Evolutionary conservation across 2,329 filamentous ascomycete species (phyloP), one percentile per base, ranked within the genome.

Genomic region (Eutypa lata): DNA sequence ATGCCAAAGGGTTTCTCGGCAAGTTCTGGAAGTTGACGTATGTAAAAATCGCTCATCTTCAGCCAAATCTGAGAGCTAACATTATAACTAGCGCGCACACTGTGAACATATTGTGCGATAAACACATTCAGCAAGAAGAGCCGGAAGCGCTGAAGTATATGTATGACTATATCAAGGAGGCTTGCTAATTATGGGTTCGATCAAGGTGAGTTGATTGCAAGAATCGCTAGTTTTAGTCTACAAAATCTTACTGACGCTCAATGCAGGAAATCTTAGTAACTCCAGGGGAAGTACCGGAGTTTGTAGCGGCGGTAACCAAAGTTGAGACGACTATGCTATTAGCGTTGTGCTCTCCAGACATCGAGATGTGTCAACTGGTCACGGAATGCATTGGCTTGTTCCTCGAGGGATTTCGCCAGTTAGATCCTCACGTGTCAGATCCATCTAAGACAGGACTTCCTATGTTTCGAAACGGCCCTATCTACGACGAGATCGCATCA

Each of bases 301-400:
- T 83, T 31, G 74, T 74, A 22, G 71, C 73, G 16, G 76, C 80
- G 14, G 77, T 76, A 4, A 78, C 76, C 7, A 83, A 78, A 59
- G 72, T 85, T 4, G 86, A 89, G 68, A 86, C 83, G 0, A 74
- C 83, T 1, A 76, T 88, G 40, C 69, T 89, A 5, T 78, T 87
- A 10, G 80, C 82, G 1, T 74, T 88, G 7, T 88, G 85, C 62
- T 87, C 84, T 16, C 76, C 83, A 7, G 82, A 86, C 53, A 79
- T 88, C 35, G 82, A 86, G 46, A 82, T 78, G 7, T 88, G 86
- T 61, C 84, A 85, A 58, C 71, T 84, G 14, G 83, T 86, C 8
- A 87, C 83, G 1, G 78, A 77, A 14, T 85, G 82, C 60, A 82
- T 88, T 50, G 77, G 77, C 3, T 69, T 84, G 1, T 82, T 86